Evolutionary conservation across 345 rosid species (phyloP), one percentile per base, ranked within the genome.

Genomic region (Murraya koenigii): DNA sequence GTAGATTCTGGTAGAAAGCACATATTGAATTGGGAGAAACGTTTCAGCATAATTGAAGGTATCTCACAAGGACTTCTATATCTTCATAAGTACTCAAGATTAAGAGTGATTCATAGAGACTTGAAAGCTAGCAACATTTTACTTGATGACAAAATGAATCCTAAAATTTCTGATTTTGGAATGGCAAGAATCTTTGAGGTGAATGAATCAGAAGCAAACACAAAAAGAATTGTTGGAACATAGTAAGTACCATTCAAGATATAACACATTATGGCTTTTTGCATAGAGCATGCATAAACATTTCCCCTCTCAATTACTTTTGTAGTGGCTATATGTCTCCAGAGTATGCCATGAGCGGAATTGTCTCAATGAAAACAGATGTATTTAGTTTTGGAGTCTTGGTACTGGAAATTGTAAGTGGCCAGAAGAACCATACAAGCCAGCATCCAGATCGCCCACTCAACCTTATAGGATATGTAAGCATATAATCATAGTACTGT

Each of bases 391-490:
- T 71, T 20, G 81, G 81, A 23, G 77, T 78, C 10, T 52, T 78
- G n/a, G 14, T 78, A 19, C 54, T 78, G 0, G 81, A 78, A 61
- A 63, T 78, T 36, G 55, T 64, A 8, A 72, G 81, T 9, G 52
- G 81, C 26, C 72, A 30, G 54, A 78, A 65, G 60, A 41, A 41
- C 47, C 47, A 41, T 10, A 2, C 47, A 10, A 14, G 69, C 55
- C 19, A 26, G 39, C 75, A 81, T 41, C 49, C 80, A 23, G 28
- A 64, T 8, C 79, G 73, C 47, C 19, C 39, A 33, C 77, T 62
- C 61, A 77, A 81, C 61, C 74, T 77, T 26, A 19, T 73, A 1
- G 80, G 80, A 49, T 75, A 77, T 59, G 80, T 59, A 81, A 71
- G 77, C 14, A 6, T 58, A 32, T 14, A 4, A 9, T 41, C 47